Conservation (phyloP, 2,329 filamentous ascomycete species). For the Cladosporium sp. region DNA sequence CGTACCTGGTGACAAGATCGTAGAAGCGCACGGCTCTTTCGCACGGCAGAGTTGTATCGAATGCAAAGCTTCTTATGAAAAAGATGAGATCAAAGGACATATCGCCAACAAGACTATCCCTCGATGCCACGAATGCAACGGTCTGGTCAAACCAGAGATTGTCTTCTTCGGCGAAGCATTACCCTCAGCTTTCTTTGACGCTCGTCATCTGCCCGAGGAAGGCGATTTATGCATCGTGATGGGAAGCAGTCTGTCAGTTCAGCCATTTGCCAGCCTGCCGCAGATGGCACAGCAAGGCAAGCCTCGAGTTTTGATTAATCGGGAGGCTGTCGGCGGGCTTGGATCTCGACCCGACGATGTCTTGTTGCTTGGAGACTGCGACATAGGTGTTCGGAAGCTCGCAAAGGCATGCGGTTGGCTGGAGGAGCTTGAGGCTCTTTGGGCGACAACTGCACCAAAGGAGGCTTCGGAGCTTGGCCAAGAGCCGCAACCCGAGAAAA, state of each 20-base stretch:
- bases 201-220: conserved; percentile 50
- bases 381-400: conserved; percentile 72
- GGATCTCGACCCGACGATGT: conserved; percentile 81
- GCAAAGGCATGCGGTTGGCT: conserved; percentile 80
- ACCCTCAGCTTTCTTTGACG: conserved; percentile 61
- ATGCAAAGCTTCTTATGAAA: conserved; percentile 69
- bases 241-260: conserved; percentile 82
- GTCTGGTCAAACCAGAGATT: conserved; percentile 88
- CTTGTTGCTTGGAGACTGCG: conserved; percentile 74
- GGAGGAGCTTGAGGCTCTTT: conserved; percentile 73
- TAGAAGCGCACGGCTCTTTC: conserved; percentile 95
- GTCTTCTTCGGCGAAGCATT: conserved; percentile 85
- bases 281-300: conserved; percentile 55
- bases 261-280: conserved; percentile 83
- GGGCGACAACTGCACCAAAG: conserved; percentile 62
- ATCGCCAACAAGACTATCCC: conserved; percentile 67
- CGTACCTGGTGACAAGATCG: conserved; percentile 71
- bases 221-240: conserved; percentile 80
- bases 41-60: conserved; percentile 88
- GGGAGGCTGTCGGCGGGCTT: conserved; percentile 74
- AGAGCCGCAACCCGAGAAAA: conserved; percentile 30
- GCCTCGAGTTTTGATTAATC: conserved; percentile 82
- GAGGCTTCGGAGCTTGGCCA: conserved; percentile 25
- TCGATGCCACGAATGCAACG: conserved; percentile 65
- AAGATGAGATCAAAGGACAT: conserved; percentile 66